These are phyloP conservation scores for Calonectria pseudoreteaudii DNA, from an alignment of 2,329 filamentous ascomycete genomes.

Conservation along the genomic window DNA sequence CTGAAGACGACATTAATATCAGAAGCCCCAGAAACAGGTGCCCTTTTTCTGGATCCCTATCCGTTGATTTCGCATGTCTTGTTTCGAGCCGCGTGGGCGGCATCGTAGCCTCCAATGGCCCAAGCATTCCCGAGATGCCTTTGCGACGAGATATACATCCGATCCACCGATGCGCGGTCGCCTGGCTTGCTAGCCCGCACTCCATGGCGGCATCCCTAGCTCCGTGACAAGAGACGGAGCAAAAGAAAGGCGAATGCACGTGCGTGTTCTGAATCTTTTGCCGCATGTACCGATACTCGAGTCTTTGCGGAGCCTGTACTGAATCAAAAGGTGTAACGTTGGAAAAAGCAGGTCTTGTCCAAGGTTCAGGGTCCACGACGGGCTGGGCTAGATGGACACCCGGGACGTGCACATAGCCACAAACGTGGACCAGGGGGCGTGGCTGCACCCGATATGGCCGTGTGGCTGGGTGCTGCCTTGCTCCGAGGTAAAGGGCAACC, in stretches of 20 bases:
- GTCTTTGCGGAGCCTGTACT: conserved; percentile 28
- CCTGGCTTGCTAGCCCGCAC: conserved; percentile 13
- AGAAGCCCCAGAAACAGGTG: conserved; percentile 25
- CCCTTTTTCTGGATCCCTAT: conserved; percentile 4
- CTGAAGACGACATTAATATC: conserved; percentile 25
- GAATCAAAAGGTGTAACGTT: conserved; percentile 30
- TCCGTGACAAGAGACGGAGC: conserved; percentile 18
- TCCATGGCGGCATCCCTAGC: background rate
- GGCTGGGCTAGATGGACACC: conserved; percentile 14
- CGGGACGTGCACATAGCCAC: conserved; percentile 3
- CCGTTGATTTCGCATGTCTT: conserved; percentile 25
- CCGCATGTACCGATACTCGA: conserved; percentile 38
- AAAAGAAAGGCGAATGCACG: conserved; percentile 33
- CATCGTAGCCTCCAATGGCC: conserved; percentile 30
- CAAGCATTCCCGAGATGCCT: conserved; percentile 3
- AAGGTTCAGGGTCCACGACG: conserved; percentile 28
- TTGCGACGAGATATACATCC: conserved; percentile 20
- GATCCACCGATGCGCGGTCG: conserved; percentile 39
- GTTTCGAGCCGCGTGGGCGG: conserved; percentile 30
- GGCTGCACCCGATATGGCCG: conserved; percentile 31
- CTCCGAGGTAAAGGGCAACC: conserved; percentile 19
- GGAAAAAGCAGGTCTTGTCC: conserved; percentile 15
- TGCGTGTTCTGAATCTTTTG: conserved; percentile 14
- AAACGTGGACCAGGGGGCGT: background rate
- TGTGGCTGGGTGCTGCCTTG: conserved; percentile 30